Percentiles rank a stretch among this genome's conserved stretches.
Conservation (phyloP, 306 rosid genomes). For the Glycine tomentella region DNA sequence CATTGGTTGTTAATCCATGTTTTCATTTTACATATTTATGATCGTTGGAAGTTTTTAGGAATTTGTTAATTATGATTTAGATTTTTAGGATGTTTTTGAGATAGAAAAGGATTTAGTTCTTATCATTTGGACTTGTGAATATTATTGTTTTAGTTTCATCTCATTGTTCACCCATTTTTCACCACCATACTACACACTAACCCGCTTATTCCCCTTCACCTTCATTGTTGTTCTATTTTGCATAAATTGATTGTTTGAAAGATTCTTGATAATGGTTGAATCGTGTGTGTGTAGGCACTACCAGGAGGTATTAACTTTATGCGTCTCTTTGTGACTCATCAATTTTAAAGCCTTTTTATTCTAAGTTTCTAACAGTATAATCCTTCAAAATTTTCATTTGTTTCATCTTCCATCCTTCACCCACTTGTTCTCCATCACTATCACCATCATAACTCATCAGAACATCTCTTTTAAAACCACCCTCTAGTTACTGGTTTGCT, state of each 20-base stretch:
- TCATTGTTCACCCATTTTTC: neutral
- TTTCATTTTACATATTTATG: slow-evolving; percentile 2
- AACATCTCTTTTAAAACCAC: neutral
- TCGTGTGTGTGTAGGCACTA: no score
- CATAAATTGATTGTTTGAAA: neutral
- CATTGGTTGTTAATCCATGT: neutral
- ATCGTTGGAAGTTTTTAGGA: neutral
- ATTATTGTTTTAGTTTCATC: no score
- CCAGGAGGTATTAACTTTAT: no score
- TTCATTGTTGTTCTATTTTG: no score
- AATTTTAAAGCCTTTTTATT: no score
- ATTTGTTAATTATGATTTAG: no score
- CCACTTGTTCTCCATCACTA: neutral
- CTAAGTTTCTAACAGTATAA: no score
- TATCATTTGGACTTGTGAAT: neutral
- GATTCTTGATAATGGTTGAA: neutral
- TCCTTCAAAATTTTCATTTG: no score
- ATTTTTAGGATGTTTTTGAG: neutral
- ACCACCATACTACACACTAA: neutral
- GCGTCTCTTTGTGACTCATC: no score
- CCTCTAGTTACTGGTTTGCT: neutral
- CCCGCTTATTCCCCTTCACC: neutral
- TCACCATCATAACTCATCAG: neutral
- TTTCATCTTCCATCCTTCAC: no score
- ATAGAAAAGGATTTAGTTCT: no score